These are phyloP conservation scores for Keqinozyma sinolaborantium DNA, from an alignment of 1,139 yeast species.

Conservation along the genomic window DNA sequence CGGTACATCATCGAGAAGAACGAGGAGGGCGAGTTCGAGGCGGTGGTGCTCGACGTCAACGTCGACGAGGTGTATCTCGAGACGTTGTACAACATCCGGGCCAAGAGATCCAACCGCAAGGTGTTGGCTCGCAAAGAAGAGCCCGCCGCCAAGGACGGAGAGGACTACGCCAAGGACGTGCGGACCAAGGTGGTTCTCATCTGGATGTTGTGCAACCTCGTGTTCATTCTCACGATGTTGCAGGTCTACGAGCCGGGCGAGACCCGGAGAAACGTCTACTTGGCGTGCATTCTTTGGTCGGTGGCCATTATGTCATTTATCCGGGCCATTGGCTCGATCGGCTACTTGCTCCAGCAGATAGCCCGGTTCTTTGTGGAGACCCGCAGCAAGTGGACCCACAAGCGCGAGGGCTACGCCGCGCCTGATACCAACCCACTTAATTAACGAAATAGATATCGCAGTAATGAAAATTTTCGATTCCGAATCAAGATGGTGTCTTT, in stretches of 20 bases:
- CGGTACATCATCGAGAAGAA: conserved; percentile 46
- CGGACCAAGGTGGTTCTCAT: conserved; percentile 90
- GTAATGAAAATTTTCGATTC: not conserved
- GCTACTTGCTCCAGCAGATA: conserved; percentile 51
- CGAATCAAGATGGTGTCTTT: conserved; percentile 38
- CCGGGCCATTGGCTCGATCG: conserved; percentile 74
- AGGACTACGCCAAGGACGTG: conserved; percentile 91
- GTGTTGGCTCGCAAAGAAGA: conserved; percentile 46
- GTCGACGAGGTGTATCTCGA: conserved; percentile 85
- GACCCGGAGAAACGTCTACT: conserved; percentile 59
- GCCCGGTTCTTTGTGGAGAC: conserved; percentile 41
- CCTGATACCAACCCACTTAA: conserved; percentile 35
- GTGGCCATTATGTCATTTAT: conserved; percentile 79
- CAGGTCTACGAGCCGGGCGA: conserved; percentile 72
- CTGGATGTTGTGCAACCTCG: conserved; percentile 81
- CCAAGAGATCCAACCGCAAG: conserved; percentile 61
- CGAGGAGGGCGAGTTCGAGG: conserved; percentile 69
- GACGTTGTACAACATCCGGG: conserved; percentile 68
- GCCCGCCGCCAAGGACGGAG: conserved; percentile 49
- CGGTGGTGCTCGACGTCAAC: conserved; percentile 86
- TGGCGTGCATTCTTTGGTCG: conserved; percentile 84
- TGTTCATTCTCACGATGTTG: conserved; percentile 81
- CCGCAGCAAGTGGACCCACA: conserved; percentile 41
- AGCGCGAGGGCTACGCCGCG: conserved; percentile 34
- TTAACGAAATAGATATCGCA: conserved; percentile 6